Evolutionary conservation across 345 rosid genomes (phyloP).

Genomic region (Gossypium ekmanianum): DNA sequence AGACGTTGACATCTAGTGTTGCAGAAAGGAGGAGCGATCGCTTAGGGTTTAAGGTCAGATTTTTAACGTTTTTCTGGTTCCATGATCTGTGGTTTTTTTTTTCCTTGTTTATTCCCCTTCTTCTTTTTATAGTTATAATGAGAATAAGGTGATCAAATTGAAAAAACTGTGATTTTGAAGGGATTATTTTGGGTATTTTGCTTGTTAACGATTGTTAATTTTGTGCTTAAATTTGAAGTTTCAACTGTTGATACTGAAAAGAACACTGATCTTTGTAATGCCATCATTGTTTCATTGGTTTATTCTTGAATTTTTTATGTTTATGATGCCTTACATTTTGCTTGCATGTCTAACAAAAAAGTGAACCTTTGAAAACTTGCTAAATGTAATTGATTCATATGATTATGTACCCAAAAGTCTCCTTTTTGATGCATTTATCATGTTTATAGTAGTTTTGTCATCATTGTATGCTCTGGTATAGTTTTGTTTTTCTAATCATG

Average conservation of each 20-base stretch:
- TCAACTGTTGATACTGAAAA: neutral
- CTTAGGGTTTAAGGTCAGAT: conserved; percentile 63
- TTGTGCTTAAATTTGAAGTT: conserved; percentile 26
- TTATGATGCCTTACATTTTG: neutral
- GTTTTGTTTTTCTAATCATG: conserved; percentile 4
- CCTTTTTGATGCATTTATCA: neutral
- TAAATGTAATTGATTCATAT: conserved; percentile 8
- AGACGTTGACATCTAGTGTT: conserved; percentile 29
- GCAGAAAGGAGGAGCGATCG: conserved; percentile 38
- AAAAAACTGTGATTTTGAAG: conserved; percentile 15
- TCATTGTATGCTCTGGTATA: conserved; percentile 1
- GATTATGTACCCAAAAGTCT: conserved; percentile 2
- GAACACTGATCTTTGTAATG: conserved; percentile 18
- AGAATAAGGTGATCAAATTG: conserved; percentile 18
- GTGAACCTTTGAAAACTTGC: neutral
- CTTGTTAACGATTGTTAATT: neutral
- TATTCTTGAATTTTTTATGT: neutral
- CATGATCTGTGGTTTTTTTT: neutral
- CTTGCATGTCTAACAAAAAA: neutral
- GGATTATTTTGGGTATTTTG: conserved; percentile 4
- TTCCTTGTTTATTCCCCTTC: neutral
- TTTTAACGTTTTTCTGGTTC: neutral
- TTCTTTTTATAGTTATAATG: neutral
- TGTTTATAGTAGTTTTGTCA: neutral
- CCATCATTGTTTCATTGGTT: conserved; percentile 15